phyloP scores from a whole-genome alignment of 345 rosid genomes.

The Camelina laxa region DNA sequence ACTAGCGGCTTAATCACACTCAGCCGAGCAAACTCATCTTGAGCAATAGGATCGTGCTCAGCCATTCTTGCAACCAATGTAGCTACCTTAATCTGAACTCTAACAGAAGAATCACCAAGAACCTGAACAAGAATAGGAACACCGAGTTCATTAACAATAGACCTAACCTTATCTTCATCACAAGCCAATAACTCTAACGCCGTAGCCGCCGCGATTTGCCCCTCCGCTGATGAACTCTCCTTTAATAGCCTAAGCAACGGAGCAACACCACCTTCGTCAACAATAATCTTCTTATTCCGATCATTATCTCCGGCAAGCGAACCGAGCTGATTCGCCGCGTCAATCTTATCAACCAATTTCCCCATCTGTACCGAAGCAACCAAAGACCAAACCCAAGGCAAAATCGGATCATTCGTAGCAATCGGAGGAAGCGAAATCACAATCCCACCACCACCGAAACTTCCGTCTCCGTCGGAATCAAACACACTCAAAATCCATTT shows the following conservation, averaged over 20 bases:
- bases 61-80: slow-evolving; percentile 83
- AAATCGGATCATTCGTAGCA: slow-evolving; percentile 86
- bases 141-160: slow-evolving; percentile 59
- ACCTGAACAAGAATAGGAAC: slow-evolving; percentile 69
- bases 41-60: slow-evolving; percentile 60
- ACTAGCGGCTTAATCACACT: slow-evolving; percentile 85
- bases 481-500: slow-evolving; percentile 72
- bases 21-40: slow-evolving; percentile 83
- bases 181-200: slow-evolving; percentile 57
- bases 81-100: slow-evolving; percentile 69
- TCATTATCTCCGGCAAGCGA: slow-evolving; percentile 75
- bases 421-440: slow-evolving; percentile 79
- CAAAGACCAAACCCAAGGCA: slow-evolving; percentile 91
- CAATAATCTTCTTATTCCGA: slow-evolving; percentile 83
- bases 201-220: slow-evolving; percentile 68
- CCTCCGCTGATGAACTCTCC: slow-evolving; percentile 62
- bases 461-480: slow-evolving; percentile 54
- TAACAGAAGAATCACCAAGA: slow-evolving; percentile 69
- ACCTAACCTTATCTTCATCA: slow-evolving; percentile 66
- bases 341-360: slow-evolving; percentile 57
- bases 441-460: slow-evolving; percentile 62
- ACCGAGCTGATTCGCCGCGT: slow-evolving; percentile 76
- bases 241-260: slow-evolving; percentile 71
- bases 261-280: slow-evolving; percentile 83
- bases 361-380: slow-evolving; percentile 67